phyloP scores from a whole-genome alignment of 345 rosid species.

The Nasturtium officinale region DNA sequence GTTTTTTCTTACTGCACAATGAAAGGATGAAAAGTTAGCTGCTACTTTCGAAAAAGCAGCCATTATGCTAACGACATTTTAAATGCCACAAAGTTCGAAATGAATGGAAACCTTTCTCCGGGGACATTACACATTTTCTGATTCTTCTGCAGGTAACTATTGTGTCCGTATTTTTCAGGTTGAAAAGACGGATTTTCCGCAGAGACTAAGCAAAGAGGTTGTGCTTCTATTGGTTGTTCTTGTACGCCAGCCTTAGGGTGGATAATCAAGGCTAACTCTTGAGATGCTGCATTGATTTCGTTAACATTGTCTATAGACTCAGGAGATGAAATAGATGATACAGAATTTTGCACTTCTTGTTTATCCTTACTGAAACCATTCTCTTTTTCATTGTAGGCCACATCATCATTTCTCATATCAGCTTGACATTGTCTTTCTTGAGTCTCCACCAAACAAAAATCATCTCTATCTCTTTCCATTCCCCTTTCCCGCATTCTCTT shows the following conservation, averaged over 20 bases:
- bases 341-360: not conserved
- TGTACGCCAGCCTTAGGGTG: slow-evolving; percentile 6
- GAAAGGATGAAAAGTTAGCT: slow-evolving; percentile 19
- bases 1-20: slow-evolving; percentile 1
- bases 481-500: slow-evolving; percentile 10
- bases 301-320: slow-evolving; percentile 16
- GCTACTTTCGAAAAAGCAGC: not conserved
- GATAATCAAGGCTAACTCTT: slow-evolving; percentile 35
- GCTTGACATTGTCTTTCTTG: not conserved
- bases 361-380: slow-evolving; percentile 15
- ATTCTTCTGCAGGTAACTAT: slow-evolving; percentile 14
- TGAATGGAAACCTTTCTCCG: slow-evolving; percentile 14
- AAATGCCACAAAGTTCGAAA: not conserved
- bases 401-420: slow-evolving; percentile 10
- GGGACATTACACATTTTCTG: not conserved
- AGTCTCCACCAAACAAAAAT: not conserved
- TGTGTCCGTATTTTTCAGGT: slow-evolving; percentile 9
- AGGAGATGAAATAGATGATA: slow-evolving; percentile 22
- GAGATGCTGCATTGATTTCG: not conserved
- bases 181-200: not conserved
- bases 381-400: slow-evolving; percentile 4
- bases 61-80: not conserved
- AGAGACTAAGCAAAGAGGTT: not conserved
- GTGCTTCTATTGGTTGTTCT: slow-evolving; percentile 22
- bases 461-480: not conserved